Percentiles rank a stretch among this genome's conserved stretches.
phyloP scores from a whole-genome alignment of 2,329 filamentous ascomycete species.

The Talaromyces sp. region DNA sequence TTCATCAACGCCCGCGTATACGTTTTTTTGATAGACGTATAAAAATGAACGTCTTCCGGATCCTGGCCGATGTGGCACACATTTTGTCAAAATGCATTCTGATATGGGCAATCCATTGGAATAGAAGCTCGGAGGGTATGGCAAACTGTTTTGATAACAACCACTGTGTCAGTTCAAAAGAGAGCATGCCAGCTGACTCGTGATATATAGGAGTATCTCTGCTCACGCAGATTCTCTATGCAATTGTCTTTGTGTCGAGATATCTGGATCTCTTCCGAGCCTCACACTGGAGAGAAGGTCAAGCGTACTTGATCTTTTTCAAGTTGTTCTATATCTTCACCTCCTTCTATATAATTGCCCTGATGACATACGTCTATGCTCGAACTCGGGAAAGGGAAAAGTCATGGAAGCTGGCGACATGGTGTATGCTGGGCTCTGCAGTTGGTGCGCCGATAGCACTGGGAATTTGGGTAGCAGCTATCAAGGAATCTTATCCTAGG shows the following conservation, averaged over 20 bases:
- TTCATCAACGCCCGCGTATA: background rate
- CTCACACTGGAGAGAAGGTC: conserved; percentile 18
- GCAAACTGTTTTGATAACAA: background rate
- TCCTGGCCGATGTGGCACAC: conserved; percentile 79
- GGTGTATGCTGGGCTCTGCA: conserved; percentile 60
- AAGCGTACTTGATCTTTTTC: conserved; percentile 68
- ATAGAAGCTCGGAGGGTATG: conserved; percentile 75
- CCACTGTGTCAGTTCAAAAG: background rate
- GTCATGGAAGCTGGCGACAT: conserved; percentile 83
- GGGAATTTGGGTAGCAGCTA: conserved; percentile 53
- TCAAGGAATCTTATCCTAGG: conserved; percentile 42
- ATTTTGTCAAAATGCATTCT: conserved; percentile 82
- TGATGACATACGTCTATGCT: conserved; percentile 83
- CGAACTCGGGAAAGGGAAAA: conserved; percentile 85
- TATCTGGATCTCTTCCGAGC: conserved; percentile 73
- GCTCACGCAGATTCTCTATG: conserved; percentile 82
- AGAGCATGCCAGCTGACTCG: background rate
- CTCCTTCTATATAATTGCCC: conserved; percentile 75
- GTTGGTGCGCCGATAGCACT: conserved; percentile 64
- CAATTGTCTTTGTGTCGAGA: conserved; percentile 74
- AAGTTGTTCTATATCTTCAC: conserved; percentile 85
- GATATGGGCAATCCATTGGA: conserved; percentile 83
- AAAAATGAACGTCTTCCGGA: conserved; percentile 53
- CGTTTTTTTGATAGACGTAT: background rate
- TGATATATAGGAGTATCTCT: conserved; percentile 67